These are phyloP conservation scores for Nannizziopsis arthrosporioides DNA, from an alignment of 2,329 filamentous ascomycete species.

Conservation along the genomic window DNA sequence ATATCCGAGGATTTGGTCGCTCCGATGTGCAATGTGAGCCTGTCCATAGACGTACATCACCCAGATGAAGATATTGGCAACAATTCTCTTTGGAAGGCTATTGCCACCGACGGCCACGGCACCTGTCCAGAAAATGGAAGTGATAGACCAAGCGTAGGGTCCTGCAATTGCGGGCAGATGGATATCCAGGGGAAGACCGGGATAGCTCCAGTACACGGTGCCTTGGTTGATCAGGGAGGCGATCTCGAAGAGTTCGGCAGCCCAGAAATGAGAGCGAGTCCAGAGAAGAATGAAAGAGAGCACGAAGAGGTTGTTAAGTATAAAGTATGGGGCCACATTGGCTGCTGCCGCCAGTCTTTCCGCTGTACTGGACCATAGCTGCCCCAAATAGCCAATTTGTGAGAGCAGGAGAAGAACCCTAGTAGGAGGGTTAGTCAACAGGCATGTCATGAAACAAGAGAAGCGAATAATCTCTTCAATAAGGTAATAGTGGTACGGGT, in stretches of 20 bases:
- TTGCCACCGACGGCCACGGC: constrained; percentile 65
- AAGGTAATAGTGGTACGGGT: too few species aligned
- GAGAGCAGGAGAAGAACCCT: constrained; percentile 64
- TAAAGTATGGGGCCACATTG: constrained; percentile 72
- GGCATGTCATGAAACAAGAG: neutral
- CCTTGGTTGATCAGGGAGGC: constrained; percentile 74
- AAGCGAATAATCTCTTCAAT: neutral
- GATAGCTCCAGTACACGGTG: constrained; percentile 69
- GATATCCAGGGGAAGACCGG: constrained; percentile 58
- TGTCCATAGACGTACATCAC: constrained; percentile 62
- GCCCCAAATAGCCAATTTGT: constrained; percentile 62
- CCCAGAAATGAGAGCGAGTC: constrained; percentile 61
- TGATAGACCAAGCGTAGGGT: constrained; percentile 75
- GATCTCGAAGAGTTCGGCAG: constrained; percentile 62
- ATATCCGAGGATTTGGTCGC: constrained; percentile 69
- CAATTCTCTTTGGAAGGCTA: constrained; percentile 57
- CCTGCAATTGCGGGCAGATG: constrained; percentile 64
- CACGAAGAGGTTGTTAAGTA: constrained; percentile 71
- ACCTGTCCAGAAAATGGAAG: constrained; percentile 80
- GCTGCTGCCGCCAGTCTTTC: constrained; percentile 57
- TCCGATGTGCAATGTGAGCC: constrained; percentile 63
- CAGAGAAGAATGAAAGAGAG: constrained; percentile 77
- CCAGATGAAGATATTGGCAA: constrained; percentile 85
- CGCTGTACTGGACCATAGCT: constrained; percentile 59
- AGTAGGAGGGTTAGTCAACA: constrained; percentile 5